Evolutionary conservation across 73 alveolate species (phyloP).

Genomic region (Paramecium primaurelia): DNA sequence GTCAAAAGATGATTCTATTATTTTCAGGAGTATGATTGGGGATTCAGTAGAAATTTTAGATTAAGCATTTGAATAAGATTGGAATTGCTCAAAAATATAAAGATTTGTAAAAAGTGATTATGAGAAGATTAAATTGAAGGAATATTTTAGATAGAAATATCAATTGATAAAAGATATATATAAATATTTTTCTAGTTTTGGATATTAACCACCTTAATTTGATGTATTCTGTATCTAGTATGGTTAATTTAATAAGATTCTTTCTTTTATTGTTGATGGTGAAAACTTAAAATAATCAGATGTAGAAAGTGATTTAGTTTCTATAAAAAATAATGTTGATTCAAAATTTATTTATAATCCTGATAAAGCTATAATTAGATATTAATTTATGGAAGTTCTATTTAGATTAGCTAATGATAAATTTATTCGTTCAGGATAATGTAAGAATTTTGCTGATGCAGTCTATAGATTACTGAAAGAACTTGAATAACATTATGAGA

Average conservation of each 20-base stretch:
- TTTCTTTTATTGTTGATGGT: not conserved
- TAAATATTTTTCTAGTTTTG: conserved; percentile 26
- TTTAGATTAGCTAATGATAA: conserved; percentile 67
- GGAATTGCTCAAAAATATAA: conserved; percentile 71
- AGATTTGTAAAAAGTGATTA: conserved; percentile 66
- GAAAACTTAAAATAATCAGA: not conserved
- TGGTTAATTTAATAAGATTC: conserved; percentile 47
- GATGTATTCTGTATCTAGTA: not conserved
- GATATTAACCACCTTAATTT: not conserved
- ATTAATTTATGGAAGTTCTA: conserved; percentile 66
- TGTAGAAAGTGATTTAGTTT: not conserved
- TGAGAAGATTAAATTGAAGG: conserved; percentile 60
- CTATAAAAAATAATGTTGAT: conserved; percentile 4
- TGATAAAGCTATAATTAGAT: conserved; percentile 60
- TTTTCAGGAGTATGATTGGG: conserved; percentile 66
- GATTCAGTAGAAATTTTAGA: conserved; percentile 67
- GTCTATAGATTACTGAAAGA: conserved; percentile 60
- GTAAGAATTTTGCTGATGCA: conserved; percentile 55
- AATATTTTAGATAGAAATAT: conserved; percentile 48
- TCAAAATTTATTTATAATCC: conserved; percentile 52
- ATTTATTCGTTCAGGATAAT: conserved; percentile 58
- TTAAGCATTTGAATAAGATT: conserved; percentile 83
- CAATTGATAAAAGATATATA: conserved; percentile 48
- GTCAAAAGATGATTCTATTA: conserved; percentile 56
- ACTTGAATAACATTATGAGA: not conserved